A percentile compares a stretch with the other conserved stretches of the same genome.
Conservation (phyloP, 371 early-diverging fungal species). For the Mortierella sp. region DNA sequence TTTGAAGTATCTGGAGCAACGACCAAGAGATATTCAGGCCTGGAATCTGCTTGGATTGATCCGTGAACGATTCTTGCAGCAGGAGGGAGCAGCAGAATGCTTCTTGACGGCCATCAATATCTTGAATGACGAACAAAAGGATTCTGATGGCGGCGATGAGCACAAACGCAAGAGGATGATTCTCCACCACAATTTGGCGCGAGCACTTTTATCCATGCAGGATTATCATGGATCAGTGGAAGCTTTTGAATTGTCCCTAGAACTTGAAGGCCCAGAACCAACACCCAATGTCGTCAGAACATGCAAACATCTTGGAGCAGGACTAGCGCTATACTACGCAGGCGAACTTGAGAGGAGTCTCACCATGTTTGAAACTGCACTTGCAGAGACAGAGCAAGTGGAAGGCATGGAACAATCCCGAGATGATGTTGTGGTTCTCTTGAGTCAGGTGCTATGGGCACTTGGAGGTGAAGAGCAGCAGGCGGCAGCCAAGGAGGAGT, state of each 20-base stretch:
- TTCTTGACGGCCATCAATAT: slow-evolving; percentile 70
- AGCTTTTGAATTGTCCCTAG: slow-evolving; percentile 50
- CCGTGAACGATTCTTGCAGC: slow-evolving; percentile 77
- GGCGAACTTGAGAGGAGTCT: slow-evolving; percentile 75
- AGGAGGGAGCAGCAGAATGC: slow-evolving; percentile 72
- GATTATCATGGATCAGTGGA: slow-evolving; percentile 50
- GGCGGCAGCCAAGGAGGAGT: slow-evolving; percentile 81
- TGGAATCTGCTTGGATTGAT: slow-evolving; percentile 81
- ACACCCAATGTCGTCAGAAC: slow-evolving; percentile 47
- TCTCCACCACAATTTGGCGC: slow-evolving; percentile 37
- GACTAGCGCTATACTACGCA: slow-evolving; percentile 81
- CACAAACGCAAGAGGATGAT: slow-evolving; percentile 24
- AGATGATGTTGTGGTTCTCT: slow-evolving; percentile 73
- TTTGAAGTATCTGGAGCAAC: slow-evolving; percentile 78
- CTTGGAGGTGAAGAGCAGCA: slow-evolving; percentile 84
- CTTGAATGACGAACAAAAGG: slow-evolving; percentile 54
- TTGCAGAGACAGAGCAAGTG: slow-evolving; percentile 60
- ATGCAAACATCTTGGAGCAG: slow-evolving; percentile 74
- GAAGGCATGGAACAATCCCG: slow-evolving; percentile 56
- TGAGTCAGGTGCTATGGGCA: slow-evolving; percentile 91
- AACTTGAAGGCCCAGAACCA: slow-evolving; percentile 50
- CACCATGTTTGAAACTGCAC: slow-evolving; percentile 75
- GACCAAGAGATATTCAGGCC: slow-evolving; percentile 67
- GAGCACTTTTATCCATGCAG: slow-evolving; percentile 28
- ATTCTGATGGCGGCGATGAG: neutral